Conservation (phyloP, 2,329 filamentous ascomycete genomes). For the Colletotrichum tabaci region DNA sequence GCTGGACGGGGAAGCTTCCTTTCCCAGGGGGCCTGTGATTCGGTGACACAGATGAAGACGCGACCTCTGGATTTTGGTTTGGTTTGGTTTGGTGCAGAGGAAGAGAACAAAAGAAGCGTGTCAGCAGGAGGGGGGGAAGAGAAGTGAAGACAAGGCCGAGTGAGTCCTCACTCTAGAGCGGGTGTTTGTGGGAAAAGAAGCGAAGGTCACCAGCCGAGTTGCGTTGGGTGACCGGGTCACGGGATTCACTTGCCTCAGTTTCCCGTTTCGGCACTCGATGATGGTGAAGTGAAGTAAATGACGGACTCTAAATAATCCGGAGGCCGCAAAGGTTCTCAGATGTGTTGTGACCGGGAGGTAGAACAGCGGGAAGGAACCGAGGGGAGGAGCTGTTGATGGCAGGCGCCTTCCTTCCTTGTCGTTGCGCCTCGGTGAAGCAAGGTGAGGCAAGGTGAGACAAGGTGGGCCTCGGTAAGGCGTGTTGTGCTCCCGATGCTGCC, state of each 20-base stretch:
- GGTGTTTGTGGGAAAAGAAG: too few relatives aligned
- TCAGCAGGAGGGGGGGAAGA: too few relatives aligned
- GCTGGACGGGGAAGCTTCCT: background rate
- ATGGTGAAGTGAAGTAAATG: too few relatives aligned
- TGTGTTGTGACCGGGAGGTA: too few relatives aligned
- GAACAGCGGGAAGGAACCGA: background rate
- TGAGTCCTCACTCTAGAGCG: background rate
- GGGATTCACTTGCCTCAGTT: background rate
- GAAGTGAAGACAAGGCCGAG: too few relatives aligned
- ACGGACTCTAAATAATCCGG: background rate
- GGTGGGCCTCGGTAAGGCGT: too few relatives aligned
- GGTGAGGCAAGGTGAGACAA: too few relatives aligned
- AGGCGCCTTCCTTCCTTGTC: background rate
- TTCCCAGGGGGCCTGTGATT: background rate
- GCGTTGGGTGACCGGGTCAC: background rate
- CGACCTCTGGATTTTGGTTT: too few relatives aligned
- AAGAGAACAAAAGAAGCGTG: background rate
- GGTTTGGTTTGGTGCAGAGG: too few relatives aligned
- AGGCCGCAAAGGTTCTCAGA: background rate
- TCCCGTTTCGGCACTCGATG: background rate
- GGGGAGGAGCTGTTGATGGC: background rate
- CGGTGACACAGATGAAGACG: background rate
- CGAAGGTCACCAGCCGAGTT: background rate
- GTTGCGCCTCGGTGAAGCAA: background rate
- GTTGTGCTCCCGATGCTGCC: background rate